phyloP scores from a whole-genome alignment of 2,329 filamentous ascomycete species.

The Penicillium freii region DNA sequence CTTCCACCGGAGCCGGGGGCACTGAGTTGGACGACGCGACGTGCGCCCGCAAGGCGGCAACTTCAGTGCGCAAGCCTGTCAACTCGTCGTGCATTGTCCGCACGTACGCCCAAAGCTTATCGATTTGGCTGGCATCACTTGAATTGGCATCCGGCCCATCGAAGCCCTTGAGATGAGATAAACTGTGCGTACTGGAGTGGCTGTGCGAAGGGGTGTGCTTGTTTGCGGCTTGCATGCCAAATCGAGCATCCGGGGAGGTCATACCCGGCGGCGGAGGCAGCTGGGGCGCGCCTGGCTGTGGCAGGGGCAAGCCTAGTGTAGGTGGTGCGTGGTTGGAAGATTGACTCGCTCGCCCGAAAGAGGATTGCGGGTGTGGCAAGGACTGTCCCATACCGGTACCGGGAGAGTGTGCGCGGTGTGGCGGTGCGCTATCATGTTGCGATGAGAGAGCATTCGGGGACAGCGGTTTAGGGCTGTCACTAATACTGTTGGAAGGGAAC shows the following conservation, averaged over 20 bases:
- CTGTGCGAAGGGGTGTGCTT: slow-evolving; percentile 39
- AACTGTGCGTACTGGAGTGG: slow-evolving; percentile 36
- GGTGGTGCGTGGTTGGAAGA: slow-evolving; percentile 27
- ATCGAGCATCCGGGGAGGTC: slow-evolving; percentile 44
- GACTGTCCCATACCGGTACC: slow-evolving; percentile 42
- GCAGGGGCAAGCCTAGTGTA: slow-evolving; percentile 37
- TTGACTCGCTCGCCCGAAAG: slow-evolving; percentile 28
- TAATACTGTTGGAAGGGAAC: slow-evolving; percentile 72
- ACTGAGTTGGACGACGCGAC: slow-evolving; percentile 33
- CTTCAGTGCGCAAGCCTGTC: slow-evolving; percentile 42
- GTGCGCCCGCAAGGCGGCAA: slow-evolving; percentile 42
- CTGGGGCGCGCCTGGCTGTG: slow-evolving; percentile 42
- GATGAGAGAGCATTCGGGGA: slow-evolving; percentile 46
- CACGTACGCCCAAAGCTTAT: slow-evolving; percentile 46
- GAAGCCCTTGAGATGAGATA: slow-evolving; percentile 27
- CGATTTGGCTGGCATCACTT: slow-evolving; percentile 27
- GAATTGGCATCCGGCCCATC: slow-evolving; percentile 27
- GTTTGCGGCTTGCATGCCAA: slow-evolving; percentile 39
- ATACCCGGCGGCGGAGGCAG: slow-evolving; percentile 45
- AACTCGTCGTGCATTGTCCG: slow-evolving; percentile 45
- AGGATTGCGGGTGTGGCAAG: slow-evolving; percentile 39
- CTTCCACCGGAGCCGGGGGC: slow-evolving; percentile 18
- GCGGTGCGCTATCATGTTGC: slow-evolving; percentile 39
- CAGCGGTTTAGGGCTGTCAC: slow-evolving; percentile 82
- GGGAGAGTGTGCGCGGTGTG: slow-evolving; percentile 46